These are phyloP conservation scores for Phenoliferia sp. DNA, from an alignment of 1,284 basidiomycete genomes.

Conservation along the genomic window DNA sequence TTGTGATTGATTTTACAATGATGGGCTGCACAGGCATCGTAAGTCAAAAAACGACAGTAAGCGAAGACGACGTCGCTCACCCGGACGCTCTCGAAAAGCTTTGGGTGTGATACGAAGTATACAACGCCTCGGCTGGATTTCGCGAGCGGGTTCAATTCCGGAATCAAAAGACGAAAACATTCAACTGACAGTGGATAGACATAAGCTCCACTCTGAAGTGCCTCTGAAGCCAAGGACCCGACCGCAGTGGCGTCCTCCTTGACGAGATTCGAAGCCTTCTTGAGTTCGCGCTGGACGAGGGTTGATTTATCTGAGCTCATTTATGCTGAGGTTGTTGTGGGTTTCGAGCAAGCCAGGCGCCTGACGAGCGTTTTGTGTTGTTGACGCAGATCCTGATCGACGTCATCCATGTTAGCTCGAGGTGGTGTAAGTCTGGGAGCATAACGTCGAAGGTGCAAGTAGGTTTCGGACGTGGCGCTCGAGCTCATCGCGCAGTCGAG, in stretches of 20 bases:
- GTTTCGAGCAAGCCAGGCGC: not conserved
- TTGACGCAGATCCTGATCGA: too few relatives aligned
- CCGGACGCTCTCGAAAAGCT: slow-evolving; percentile 35
- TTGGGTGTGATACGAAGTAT: not conserved
- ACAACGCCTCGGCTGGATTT: not conserved
- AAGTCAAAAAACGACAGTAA: too few relatives aligned
- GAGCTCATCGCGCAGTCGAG: too few relatives aligned
- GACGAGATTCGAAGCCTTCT: slow-evolving; percentile 13
- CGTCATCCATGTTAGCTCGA: too few relatives aligned
- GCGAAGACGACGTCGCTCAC: slow-evolving; percentile 44
- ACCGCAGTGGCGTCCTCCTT: slow-evolving; percentile 30
- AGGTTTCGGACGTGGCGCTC: too few relatives aligned
- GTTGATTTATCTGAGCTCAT: slow-evolving; percentile 1
- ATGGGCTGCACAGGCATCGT: slow-evolving; percentile 39
- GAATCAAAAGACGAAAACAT: not conserved
- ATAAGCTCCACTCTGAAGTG: slow-evolving; percentile 45
- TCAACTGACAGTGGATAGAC: slow-evolving; percentile 45
- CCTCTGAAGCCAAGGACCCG: slow-evolving; percentile 39
- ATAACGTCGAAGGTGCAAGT: too few relatives aligned
- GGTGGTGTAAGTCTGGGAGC: too few relatives aligned
- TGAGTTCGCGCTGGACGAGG: slow-evolving; percentile 6
- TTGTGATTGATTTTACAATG: slow-evolving; percentile 40
- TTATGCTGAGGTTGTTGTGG: not conserved
- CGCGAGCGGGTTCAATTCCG: not conserved
- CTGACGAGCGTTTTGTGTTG: too few relatives aligned